Evolutionary conservation across 495 filamentous ascomycete genomes (phyloP).

Genomic region (Rostrohypoxylon terebratum): DNA sequence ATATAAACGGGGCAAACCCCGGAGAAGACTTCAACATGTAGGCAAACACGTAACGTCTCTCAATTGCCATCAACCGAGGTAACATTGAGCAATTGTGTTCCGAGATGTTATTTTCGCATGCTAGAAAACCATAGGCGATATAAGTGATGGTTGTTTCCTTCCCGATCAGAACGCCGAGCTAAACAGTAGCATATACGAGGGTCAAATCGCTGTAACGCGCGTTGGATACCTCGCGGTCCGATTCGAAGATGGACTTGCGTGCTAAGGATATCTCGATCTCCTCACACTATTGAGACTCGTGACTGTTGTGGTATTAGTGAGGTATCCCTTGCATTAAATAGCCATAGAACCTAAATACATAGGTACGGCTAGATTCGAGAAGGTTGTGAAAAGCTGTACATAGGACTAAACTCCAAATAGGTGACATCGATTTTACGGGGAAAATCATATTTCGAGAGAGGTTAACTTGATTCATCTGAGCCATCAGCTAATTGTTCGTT

Average conservation of each 20-base stretch:
- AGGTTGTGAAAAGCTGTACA: background rate
- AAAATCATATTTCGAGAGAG: background rate
- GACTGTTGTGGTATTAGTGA: background rate
- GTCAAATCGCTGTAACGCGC: background rate
- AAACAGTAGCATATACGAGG: background rate
- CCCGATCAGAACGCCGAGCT: background rate
- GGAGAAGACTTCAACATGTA: slow-evolving; percentile 42
- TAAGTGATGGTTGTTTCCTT: background rate
- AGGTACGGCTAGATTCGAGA: background rate
- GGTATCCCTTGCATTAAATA: background rate
- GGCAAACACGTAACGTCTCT: slow-evolving; percentile 1
- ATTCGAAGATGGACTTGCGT: background rate
- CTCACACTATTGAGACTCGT: background rate
- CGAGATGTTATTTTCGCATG: background rate
- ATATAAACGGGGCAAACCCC: slow-evolving; percentile 32
- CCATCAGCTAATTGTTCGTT: slow-evolving; percentile 2
- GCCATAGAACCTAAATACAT: background rate
- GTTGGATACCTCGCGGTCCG: background rate
- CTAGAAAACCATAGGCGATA: background rate
- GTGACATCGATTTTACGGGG: background rate
- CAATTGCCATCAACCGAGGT: background rate
- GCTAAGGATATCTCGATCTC: too few species aligned
- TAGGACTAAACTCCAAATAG: too few species aligned
- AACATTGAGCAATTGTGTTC: background rate
- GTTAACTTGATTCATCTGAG: background rate